Percentiles rank a stretch among this genome's conserved stretches.
phyloP scores from a whole-genome alignment of 116 monocot species.

The Zostera marina region DNA sequence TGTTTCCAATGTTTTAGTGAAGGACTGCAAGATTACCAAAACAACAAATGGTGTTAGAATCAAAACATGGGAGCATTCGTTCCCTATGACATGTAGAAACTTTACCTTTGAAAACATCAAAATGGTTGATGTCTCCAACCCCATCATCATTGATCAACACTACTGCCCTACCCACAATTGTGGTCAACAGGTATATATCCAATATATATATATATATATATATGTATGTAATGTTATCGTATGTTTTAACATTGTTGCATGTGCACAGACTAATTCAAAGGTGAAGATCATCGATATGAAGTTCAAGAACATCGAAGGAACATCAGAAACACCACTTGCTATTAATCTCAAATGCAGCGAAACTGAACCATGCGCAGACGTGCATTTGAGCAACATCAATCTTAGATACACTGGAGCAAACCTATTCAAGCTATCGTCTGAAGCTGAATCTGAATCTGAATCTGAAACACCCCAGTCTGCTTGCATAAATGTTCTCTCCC shows the following conservation, averaged over 20 bases:
- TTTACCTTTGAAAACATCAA: conserved; percentile 40
- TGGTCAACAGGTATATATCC: neutral
- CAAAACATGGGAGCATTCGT: conserved; percentile 46
- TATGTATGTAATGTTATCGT: no score
- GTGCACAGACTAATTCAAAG: no score
- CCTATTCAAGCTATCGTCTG: no score
- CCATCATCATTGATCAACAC: conserved; percentile 50
- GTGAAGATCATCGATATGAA: conserved; percentile 42
- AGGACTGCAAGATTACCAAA: conserved; percentile 20
- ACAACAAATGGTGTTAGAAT: conserved; percentile 45
- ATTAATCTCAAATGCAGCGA: conserved; percentile 43
- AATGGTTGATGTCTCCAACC: conserved; percentile 38
- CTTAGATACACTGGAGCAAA: conserved; percentile 7
- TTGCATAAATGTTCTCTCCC: conserved; percentile 5
- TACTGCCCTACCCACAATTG: conserved; percentile 34
- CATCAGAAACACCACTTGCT: conserved; percentile 26
- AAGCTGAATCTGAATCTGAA: no score
- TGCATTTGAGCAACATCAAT: conserved; percentile 32
- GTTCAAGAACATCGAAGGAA: conserved; percentile 49
- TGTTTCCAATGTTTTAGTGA: conserved; percentile 19
- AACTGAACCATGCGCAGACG: conserved; percentile 32
- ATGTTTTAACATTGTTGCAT: no score
- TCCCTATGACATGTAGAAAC: conserved; percentile 5
- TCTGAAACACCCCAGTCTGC: neutral
- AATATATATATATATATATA: neutral